A percentile compares a stretch with the other conserved stretches of the same genome.
These are phyloP conservation scores for Coniferiporia sulphurascens DNA, from an alignment of 1,284 basidiomycete species.

Conservation along the genomic window DNA sequence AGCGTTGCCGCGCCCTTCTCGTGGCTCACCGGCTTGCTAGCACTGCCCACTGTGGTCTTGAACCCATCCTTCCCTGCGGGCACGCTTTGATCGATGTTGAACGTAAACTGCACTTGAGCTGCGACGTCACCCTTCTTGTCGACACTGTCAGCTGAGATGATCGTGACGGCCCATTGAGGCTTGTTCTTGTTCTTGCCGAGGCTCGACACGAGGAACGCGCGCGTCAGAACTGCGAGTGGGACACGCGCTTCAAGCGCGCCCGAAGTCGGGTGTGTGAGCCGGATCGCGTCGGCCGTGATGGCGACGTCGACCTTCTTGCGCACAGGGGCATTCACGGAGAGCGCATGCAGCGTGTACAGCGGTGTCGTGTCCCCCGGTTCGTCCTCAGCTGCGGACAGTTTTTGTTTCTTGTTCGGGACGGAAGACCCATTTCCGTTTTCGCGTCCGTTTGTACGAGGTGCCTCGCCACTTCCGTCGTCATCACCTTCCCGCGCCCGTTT, in stretches of 20 bases:
- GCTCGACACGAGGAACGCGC: slow-evolving; percentile 62
- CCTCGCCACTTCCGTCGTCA: not conserved
- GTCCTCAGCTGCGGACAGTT: slow-evolving; percentile 6
- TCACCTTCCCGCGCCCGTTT: slow-evolving; percentile 14
- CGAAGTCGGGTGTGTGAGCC: slow-evolving; percentile 44
- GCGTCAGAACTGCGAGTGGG: slow-evolving; percentile 41
- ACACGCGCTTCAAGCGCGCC: slow-evolving; percentile 40
- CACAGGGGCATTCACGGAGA: slow-evolving; percentile 61
- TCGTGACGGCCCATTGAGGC: slow-evolving; percentile 60
- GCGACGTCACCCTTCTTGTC: slow-evolving; percentile 29
- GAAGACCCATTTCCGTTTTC: not conserved
- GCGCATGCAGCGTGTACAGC: slow-evolving; percentile 48
- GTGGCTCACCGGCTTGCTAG: slow-evolving; percentile 26
- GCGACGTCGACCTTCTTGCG: slow-evolving; percentile 66
- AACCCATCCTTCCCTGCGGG: slow-evolving; percentile 32
- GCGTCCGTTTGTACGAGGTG: not conserved
- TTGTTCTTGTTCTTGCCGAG: slow-evolving; percentile 51
- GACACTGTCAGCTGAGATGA: slow-evolving; percentile 48
- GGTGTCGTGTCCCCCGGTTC: slow-evolving; percentile 35
- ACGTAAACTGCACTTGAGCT: slow-evolving; percentile 46
- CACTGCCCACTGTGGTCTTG: slow-evolving; percentile 36
- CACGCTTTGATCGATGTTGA: slow-evolving; percentile 55
- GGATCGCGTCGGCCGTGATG: slow-evolving; percentile 43
- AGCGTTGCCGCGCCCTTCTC: slow-evolving; percentile 50
- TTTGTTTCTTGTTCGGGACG: slow-evolving; percentile 12